Conservation (phyloP, 2,329 filamentous ascomycete genomes). For the Claviceps sp. region DNA sequence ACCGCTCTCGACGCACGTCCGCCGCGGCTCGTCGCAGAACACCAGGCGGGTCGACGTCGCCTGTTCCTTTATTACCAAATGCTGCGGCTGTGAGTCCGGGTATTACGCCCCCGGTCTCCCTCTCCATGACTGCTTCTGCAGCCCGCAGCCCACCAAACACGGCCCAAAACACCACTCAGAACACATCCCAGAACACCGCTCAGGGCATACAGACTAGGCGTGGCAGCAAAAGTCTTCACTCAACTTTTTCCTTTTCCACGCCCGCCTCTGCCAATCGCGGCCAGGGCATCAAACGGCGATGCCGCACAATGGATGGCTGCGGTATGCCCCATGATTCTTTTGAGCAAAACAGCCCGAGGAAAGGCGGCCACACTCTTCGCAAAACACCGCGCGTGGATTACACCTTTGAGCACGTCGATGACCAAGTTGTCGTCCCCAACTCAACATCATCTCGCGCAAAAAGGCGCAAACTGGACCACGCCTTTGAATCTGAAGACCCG, state of each 20-base stretch:
- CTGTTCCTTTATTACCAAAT: slow-evolving; percentile 19
- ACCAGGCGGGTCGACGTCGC: slow-evolving; percentile 17
- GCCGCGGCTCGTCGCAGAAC: slow-evolving; percentile 19
- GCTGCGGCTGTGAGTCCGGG: slow-evolving; percentile 10
- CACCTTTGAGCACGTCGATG: slow-evolving; percentile 37
- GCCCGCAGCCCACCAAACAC: slow-evolving; percentile 17
- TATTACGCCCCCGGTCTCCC: background rate
- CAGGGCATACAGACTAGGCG: slow-evolving; percentile 11
- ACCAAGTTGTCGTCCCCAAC: slow-evolving; percentile 28
- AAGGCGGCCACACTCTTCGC: slow-evolving; percentile 45
- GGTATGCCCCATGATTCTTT: slow-evolving; percentile 25
- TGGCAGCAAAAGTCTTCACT: slow-evolving; percentile 21
- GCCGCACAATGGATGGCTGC: slow-evolving; percentile 28
- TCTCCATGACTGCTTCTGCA: slow-evolving; percentile 13
- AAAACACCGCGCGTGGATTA: slow-evolving; percentile 45
- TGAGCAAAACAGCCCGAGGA: slow-evolving; percentile 35
- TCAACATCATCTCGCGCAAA: slow-evolving; percentile 21
- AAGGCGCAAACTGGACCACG: slow-evolving; percentile 23
- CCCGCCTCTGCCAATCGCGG: slow-evolving; percentile 14
- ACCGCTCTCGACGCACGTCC: slow-evolving; percentile 23
- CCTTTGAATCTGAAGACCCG: slow-evolving; percentile 21
- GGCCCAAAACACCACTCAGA: slow-evolving; percentile 10
- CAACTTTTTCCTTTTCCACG: slow-evolving; percentile 24
- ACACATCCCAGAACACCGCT: background rate
- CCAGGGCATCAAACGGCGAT: slow-evolving; percentile 26